Conservation (phyloP, 1,284 basidiomycete species). For the Phellopilus nigrolimitatus region DNA sequence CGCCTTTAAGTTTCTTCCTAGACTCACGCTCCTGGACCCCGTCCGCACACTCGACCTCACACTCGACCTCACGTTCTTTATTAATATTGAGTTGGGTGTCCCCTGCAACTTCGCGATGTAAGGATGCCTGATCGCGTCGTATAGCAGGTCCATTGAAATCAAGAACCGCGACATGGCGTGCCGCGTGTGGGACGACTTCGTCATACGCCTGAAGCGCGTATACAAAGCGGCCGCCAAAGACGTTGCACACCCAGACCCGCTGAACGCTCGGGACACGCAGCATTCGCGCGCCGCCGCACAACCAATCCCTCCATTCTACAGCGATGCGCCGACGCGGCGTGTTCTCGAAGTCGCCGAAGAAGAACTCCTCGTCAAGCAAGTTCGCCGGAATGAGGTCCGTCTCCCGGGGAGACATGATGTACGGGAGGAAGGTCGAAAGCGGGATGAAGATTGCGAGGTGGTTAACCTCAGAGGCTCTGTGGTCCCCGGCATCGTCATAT, state of each 20-base stretch:
- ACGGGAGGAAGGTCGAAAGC: constrained; percentile 38
- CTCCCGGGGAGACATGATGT: constrained; percentile 23
- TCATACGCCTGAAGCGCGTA: constrained; percentile 25
- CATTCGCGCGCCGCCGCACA: constrained; percentile 41
- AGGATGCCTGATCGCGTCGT: constrained; percentile 26
- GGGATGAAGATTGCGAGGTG: constrained; percentile 44
- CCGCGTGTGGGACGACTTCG: constrained; percentile 15
- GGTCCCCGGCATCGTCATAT: constrained; percentile 23
- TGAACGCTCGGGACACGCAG: constrained; percentile 33
- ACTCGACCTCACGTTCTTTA: constrained; percentile 24
- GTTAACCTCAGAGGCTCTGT: constrained; percentile 22
- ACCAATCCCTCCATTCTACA: constrained; percentile 49
- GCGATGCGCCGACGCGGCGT: background rate
- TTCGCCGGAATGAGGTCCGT: constrained; percentile 16
- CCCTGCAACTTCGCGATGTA: constrained; percentile 7
- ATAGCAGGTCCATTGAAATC: constrained; percentile 50
- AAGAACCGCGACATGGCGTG: constrained; percentile 32
- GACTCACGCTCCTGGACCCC: background rate
- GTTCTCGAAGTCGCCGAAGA: background rate
- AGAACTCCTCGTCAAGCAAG: background rate
- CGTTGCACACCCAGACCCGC: constrained; percentile 53
- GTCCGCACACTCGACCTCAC: background rate
- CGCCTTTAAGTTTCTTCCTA: background rate
- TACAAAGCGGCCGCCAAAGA: constrained; percentile 47
- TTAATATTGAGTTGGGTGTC: constrained; percentile 12